Base-by-base conservation (phyloP, 768 basidiomycete genomes). In the Boletellus sp. region DNA sequence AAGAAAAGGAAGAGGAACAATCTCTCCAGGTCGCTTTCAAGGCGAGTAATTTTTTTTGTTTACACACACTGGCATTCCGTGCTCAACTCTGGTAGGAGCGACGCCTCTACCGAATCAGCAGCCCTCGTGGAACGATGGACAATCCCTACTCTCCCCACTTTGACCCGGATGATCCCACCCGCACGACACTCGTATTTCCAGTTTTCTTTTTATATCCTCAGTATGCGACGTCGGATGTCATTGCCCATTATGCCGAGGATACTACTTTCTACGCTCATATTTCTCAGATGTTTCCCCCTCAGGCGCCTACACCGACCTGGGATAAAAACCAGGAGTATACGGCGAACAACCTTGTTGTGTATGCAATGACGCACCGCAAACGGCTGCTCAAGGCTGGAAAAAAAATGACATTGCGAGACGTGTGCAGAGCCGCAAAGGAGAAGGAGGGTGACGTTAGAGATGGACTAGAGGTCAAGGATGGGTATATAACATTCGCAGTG, bases 201-300 rank as follows among this genome's bases (percentile, higher is more conserved):
- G 85, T 87, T 36, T 90, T 96, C 74, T 87, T 98, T 70, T 77
- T 97, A 52, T 96, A 97, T 68, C 96, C 96, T 6, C 85, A 92
- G 64, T 77, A 93, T 55, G 81, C 85, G 11, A 91, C 83, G 6
- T 91, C 94, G 24, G 96, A 99, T 68, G 77, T 94, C 50, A 87
- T 97, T 55, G 76, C 87, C 13, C 78, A 85, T 43, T 97, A 95
- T 69, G 76, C 83, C 55, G 94, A 97, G 67, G 80, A 86, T 55
- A 85, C 90, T 2, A 79, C 90, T 3, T 93, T 98, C 66, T 74
- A 76, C 8, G 83, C 82, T 35, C 89, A 93, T 56, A 74, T 97
- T 4, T 72, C 75, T 17, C 70, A 74, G 15, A 94, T 99, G 84
- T 94, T 96, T 70, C 90, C 92, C 1, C 83, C 84, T 9, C 67